Evolutionary conservation across 129 eudicot species (phyloP).

Genomic region (Pulicaria dysenterica): DNA sequence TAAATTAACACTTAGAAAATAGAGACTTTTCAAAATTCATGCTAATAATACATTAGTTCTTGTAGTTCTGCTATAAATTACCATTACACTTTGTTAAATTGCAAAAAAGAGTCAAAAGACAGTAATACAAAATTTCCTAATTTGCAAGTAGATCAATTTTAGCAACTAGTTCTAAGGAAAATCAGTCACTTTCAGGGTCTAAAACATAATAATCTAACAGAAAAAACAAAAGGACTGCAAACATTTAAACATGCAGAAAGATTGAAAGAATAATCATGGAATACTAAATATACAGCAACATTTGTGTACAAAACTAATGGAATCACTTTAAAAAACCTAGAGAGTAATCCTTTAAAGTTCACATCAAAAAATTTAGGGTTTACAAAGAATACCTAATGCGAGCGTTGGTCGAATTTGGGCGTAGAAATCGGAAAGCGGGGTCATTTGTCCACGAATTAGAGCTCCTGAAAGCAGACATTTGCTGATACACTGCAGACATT

Average conservation of each 20-base stretch:
- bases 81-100: too few relatives aligned
- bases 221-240: not conserved
- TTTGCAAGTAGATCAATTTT: too few relatives aligned
- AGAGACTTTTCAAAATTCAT: not conserved
- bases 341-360: not conserved
- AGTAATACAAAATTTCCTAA: too few relatives aligned
- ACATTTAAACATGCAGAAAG: too few relatives aligned
- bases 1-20: not conserved
- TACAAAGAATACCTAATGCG: constrained; percentile 20
- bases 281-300: not conserved
- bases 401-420: constrained; percentile 19
- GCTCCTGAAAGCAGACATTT: constrained; percentile 37
- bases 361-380: not conserved
- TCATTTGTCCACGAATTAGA: constrained; percentile 20
- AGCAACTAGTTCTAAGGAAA: not conserved
- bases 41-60: not conserved
- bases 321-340: too few relatives aligned
- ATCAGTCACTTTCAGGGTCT: not conserved
- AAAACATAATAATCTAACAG: not conserved
- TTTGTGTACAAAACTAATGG: not conserved
- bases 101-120: too few relatives aligned
- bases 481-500: constrained; percentile 24
- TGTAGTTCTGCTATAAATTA: not conserved
- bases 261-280: too few relatives aligned
- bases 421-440: constrained; percentile 29